Base-by-base conservation (phyloP, 2,329 filamentous ascomycete species). In the Huntiella moniliformis region DNA sequence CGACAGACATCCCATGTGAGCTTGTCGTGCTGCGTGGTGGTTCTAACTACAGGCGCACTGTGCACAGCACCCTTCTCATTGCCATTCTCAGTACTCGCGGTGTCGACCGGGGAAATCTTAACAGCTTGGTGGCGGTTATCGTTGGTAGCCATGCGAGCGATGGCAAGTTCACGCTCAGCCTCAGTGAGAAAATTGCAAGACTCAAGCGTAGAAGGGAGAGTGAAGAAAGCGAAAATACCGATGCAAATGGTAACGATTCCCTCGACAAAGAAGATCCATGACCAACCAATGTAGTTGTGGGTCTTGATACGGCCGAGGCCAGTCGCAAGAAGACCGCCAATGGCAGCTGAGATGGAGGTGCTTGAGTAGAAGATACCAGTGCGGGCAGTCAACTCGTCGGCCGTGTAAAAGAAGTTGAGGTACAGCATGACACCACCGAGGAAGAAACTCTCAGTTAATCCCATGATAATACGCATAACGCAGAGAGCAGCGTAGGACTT, bases 331-430 rank as follows among this genome's bases (percentile, higher is more conserved):
- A 67, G 62, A 5, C 60, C 65, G 7, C 73, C 74, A 53, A 79
- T 78, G 0, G 71, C 78, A 0, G 79, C 79, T 0, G 77, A 75
- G 0, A 83, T 61, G 0, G 79, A 77, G 1, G 78, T 78, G 0
- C 77, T 77, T 3, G 74, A 79, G 62, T 55, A 56, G 38, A 56
- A 56, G 1, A 56, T 46, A 3, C 53, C 53, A 4, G 54, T 51
- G 1, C 54, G 51, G n/a, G 51, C 36, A 7, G 53, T 51, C 22
- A 56, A 50, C 33, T 56, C 51, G n/a, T 53, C 48, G 4, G 45
- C 39, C 2, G 50, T 53, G 28, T 56, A 56, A 41, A 56, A 56
- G 41, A 56, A 54, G 11, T 50, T 53, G n/a, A 56, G 51, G 28
- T 55, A 55, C 3, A 56, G 44, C 32, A 56, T 44, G 2, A 53